Evolutionary conservation across 1,284 basidiomycete species (phyloP), one percentile per base, ranked within the genome.

Genomic region (Volvariella volvacea): DNA sequence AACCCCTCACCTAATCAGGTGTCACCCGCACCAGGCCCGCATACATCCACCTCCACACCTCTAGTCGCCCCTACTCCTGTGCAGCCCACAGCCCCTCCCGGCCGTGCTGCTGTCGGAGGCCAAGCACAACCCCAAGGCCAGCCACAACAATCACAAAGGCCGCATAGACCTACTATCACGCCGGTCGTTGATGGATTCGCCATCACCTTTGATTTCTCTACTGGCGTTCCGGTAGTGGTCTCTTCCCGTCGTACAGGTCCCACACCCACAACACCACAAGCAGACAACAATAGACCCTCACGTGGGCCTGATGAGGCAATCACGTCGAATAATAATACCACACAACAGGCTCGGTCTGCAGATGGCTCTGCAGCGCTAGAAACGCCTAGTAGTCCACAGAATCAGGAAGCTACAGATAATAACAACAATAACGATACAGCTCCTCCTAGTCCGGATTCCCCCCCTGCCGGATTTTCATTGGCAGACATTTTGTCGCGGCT

Each of bases 401-500:
- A n/a, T n/a, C n/a, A n/a, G n/a, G n/a, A n/a, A n/a, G n/a, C n/a
- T n/a, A n/a, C n/a, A n/a, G n/a, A n/a, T n/a, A n/a, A n/a, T n/a
- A 28, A 28, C 25, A 28, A 9, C 30, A 32, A 39, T 43, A 22
- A 36, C 20, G 6, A 17, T 33, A 30, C 43, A 31, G 22, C 25
- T 4, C 42, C 39, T 16, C 32, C 31, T 21, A 37, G 32, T 39
- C 43, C 10, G 8, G 36, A n/a, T 31, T 37, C 28, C 33, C 34
- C 22, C 36, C 16, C 25, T 39, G 22, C 17, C 25, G 10, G 14
- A 22, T 41, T 10, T 42, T 56, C 17, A n/a, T n/a, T n/a, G n/a
- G 44, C 51, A 4, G 52, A 54, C 4, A 25, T 56, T 15, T 39
- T 56, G 19, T 37, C 45, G 15, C 52, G 52, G 14, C 31, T 47